Evolutionary conservation across 768 basidiomycete genomes (phyloP).

Genomic region (Fomitopsis pulvina): DNA sequence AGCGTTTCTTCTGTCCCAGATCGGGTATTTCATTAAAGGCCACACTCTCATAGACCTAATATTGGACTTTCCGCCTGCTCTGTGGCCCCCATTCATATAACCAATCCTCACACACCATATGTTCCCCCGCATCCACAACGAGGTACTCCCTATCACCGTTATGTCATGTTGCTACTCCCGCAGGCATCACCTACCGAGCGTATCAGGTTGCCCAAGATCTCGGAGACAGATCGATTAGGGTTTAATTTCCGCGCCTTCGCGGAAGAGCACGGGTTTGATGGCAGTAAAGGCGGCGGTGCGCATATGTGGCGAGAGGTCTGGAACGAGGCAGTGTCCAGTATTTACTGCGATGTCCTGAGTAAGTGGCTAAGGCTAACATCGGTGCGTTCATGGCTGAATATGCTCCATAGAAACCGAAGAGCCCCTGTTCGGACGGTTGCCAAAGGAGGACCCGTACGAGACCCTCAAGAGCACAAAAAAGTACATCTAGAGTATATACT

Average conservation of each 20-base stretch:
- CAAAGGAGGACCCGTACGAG: constrained; percentile 50
- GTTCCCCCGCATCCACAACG: constrained; percentile 89
- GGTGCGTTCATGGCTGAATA: constrained; percentile 4
- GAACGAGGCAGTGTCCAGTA: constrained; percentile 55
- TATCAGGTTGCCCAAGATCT: constrained; percentile 20
- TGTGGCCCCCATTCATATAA: constrained; percentile 30
- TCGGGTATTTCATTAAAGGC: constrained; percentile 4
- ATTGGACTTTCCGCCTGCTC: constrained; percentile 64
- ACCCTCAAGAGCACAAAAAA: constrained; percentile 43
- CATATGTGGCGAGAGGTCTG: constrained; percentile 84
- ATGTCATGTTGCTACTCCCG: constrained; percentile 67
- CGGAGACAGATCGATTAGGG: constrained; percentile 35
- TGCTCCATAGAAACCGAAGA: constrained; percentile 35
- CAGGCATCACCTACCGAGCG: constrained; percentile 41
- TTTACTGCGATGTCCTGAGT: constrained; percentile 67
- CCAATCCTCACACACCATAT: constrained; percentile 61
- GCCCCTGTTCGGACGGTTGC: constrained; percentile 48
- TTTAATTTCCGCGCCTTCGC: constrained; percentile 68
- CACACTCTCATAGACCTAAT: constrained; percentile 57
- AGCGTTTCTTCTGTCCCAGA: constrained; percentile 26
- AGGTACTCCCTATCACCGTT: constrained; percentile 89
- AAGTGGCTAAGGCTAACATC: constrained; percentile 27
- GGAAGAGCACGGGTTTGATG: constrained; percentile 45
- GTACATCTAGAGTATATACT: constrained; percentile 26
- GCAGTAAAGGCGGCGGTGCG: constrained; percentile 55